A percentile compares a stretch with the other conserved stretches of the same genome.
Evolutionary conservation across 2,329 filamentous ascomycete genomes (phyloP).

Genomic region (Elsinoe necatrix): DNA sequence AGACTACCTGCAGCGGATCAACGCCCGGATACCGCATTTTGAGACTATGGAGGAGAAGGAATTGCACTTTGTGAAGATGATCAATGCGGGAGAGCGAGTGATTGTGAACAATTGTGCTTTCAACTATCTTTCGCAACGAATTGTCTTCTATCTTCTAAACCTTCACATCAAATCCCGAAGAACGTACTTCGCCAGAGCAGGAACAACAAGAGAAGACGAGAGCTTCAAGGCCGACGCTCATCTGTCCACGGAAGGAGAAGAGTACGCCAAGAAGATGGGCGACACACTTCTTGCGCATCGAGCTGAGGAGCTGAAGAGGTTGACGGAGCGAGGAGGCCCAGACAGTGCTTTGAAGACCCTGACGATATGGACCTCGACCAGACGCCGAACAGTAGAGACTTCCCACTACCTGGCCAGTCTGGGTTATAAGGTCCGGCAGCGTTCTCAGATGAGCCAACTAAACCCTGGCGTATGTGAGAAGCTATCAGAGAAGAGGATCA

Average conservation of each 20-base stretch:
- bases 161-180: constrained; percentile 91
- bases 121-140: constrained; percentile 90
- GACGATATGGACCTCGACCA: constrained; percentile 90
- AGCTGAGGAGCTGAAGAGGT: constrained; percentile 64
- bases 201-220: constrained; percentile 77
- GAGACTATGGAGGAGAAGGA: constrained; percentile 94
- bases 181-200: constrained; percentile 85
- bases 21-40: constrained; percentile 86
- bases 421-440: constrained; percentile 80
- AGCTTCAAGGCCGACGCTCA: constrained; percentile 86
- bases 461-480: constrained; percentile 95
- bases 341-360: constrained; percentile 67
- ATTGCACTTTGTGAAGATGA: constrained; percentile 98
- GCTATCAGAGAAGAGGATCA: constrained; percentile 75
- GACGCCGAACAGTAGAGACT: constrained; percentile 83
- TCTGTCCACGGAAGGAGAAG: constrained; percentile 67
- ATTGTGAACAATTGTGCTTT: constrained; percentile 97
- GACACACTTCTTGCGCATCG: constrained; percentile 75
- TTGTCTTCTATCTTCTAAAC: constrained; percentile 97
- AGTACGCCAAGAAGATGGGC: constrained; percentile 79
- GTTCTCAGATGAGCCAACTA: constrained; percentile 93
- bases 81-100: constrained; percentile 88
- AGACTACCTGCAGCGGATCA: constrained; percentile 82
- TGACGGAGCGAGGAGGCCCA: constrained; percentile 59
- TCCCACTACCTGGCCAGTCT: constrained; percentile 67